Conservation (phyloP, 805 yeast species). For the Candida sanyiensis region DNA sequence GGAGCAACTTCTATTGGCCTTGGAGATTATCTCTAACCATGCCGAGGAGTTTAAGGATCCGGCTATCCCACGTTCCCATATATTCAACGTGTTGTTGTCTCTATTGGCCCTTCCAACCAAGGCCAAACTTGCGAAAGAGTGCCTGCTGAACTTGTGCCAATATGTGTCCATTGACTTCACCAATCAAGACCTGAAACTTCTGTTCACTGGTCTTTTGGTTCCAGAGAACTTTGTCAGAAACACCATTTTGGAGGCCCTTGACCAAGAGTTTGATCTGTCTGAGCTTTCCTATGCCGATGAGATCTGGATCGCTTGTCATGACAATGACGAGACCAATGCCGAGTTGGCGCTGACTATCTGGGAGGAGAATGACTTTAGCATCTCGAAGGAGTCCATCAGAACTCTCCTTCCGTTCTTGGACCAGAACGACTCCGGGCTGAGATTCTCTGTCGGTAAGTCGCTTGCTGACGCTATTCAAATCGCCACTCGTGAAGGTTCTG, state of each 20-base stretch:
- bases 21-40: slow-evolving; percentile 69
- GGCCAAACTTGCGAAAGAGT: slow-evolving; percentile 78
- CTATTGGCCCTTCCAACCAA: slow-evolving; percentile 70
- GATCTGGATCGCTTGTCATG: slow-evolving; percentile 73
- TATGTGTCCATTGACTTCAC: slow-evolving; percentile 61
- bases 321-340: slow-evolving; percentile 56
- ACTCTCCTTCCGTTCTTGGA: slow-evolving; percentile 47
- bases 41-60: slow-evolving; percentile 62
- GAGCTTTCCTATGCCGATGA: slow-evolving; percentile 52
- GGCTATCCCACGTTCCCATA: slow-evolving; percentile 61
- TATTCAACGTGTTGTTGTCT: slow-evolving; percentile 56
- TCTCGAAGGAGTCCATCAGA: slow-evolving; percentile 40
- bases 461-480: slow-evolving; percentile 50
- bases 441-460: slow-evolving; percentile 69
- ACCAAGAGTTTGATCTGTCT: slow-evolving; percentile 63
- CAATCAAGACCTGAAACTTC: slow-evolving; percentile 48
- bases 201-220: slow-evolving; percentile 52
- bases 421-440: slow-evolving; percentile 55
- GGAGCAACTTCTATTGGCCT: slow-evolving; percentile 71
- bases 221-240: slow-evolving; percentile 69
- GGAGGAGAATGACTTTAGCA: slow-evolving; percentile 64
- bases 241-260: slow-evolving; percentile 76
- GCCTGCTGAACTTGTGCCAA: slow-evolving; percentile 72
- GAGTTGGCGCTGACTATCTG: slow-evolving; percentile 76
- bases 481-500: slow-evolving; percentile 23